Percentiles rank a stretch among this genome's conserved stretches.
Conservation (phyloP, 495 filamentous ascomycete genomes). For the Chaetomium tenue region DNA sequence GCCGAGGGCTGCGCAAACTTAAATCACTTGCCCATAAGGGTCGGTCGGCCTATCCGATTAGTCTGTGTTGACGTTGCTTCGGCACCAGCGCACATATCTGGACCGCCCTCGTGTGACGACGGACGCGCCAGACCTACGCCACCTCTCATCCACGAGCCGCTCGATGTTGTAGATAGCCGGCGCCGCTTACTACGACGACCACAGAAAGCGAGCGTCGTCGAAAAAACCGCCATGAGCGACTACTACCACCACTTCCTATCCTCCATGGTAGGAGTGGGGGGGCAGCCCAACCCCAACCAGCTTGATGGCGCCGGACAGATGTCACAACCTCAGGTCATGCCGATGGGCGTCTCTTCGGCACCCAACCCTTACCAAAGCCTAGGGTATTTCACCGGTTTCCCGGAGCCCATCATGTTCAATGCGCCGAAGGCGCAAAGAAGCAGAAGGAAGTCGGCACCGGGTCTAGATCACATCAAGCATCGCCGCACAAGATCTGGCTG, state of each 20-base stretch:
- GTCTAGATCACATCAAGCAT: conserved; percentile 83
- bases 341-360: conserved; percentile 36
- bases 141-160: conserved; percentile 2
- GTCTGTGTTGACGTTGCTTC: neutral
- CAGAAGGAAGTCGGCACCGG: conserved; percentile 56
- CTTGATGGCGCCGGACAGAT: conserved; percentile 40
- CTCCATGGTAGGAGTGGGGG: conserved; percentile 46
- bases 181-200: neutral
- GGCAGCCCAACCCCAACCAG: conserved; percentile 36
- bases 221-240: conserved; percentile 43
- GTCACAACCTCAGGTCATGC: conserved; percentile 35
- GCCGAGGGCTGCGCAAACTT: conserved; percentile 7
- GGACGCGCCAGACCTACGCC: conserved; percentile 1
- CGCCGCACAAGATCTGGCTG: conserved; percentile 91
- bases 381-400: conserved; percentile 48
- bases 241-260: conserved; percentile 50
- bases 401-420: conserved; percentile 50
- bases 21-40: neutral
- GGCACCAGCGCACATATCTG: conserved; percentile 3
- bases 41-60: neutral
- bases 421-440: conserved; percentile 54
- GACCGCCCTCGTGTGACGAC: neutral
- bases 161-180: neutral
- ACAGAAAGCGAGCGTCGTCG: neutral
- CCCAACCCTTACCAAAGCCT: conserved; percentile 44